These are phyloP conservation scores for Catunica adiposa DNA, from an alignment of 2,329 filamentous ascomycete species.

Conservation along the genomic window DNA sequence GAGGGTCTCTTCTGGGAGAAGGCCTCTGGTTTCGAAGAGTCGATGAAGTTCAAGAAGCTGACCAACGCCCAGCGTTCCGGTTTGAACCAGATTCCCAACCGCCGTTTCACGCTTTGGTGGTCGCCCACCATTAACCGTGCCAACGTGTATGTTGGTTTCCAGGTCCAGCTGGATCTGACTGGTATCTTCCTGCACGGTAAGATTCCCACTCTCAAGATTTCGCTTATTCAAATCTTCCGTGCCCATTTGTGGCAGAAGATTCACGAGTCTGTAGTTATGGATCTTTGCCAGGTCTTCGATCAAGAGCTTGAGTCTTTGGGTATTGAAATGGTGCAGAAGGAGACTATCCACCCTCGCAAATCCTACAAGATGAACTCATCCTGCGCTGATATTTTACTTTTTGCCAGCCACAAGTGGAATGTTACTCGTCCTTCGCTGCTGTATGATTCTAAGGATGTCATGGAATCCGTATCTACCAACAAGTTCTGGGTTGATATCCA, in stretches of 20 bases:
- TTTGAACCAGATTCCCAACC: slow-evolving; percentile 96
- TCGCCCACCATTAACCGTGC: slow-evolving; percentile 83
- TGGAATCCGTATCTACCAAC: slow-evolving; percentile 87
- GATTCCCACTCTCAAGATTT: slow-evolving; percentile 95
- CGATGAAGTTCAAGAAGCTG: slow-evolving; percentile 97
- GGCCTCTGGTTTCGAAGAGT: slow-evolving; percentile 39
- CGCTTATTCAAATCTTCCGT: slow-evolving; percentile 95
- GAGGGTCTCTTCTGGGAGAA: slow-evolving; percentile 89
- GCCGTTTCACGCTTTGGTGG: slow-evolving; percentile 98
- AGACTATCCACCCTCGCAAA: slow-evolving; percentile 97
- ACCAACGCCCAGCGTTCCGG: slow-evolving; percentile 93
- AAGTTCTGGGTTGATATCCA: slow-evolving; percentile 99
- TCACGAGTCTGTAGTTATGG: slow-evolving; percentile 97
- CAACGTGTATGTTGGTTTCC: slow-evolving; percentile 98
- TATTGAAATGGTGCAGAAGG: slow-evolving; percentile 96
- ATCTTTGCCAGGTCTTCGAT: slow-evolving; percentile 95
- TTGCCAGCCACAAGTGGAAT: slow-evolving; percentile 98
- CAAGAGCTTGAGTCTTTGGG: slow-evolving; percentile 90
- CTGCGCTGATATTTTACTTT: slow-evolving; percentile 90
- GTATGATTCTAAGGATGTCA: slow-evolving; percentile 91
- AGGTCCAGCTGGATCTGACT: slow-evolving; percentile 91
- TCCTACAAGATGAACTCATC: slow-evolving; percentile 99
- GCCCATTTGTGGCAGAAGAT: slow-evolving; percentile 99
- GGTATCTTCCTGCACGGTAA: slow-evolving; percentile 99
- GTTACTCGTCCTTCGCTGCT: slow-evolving; percentile 84